Conservation (phyloP, 169 alveolate genomes). For the Plasmodium inui region DNA sequence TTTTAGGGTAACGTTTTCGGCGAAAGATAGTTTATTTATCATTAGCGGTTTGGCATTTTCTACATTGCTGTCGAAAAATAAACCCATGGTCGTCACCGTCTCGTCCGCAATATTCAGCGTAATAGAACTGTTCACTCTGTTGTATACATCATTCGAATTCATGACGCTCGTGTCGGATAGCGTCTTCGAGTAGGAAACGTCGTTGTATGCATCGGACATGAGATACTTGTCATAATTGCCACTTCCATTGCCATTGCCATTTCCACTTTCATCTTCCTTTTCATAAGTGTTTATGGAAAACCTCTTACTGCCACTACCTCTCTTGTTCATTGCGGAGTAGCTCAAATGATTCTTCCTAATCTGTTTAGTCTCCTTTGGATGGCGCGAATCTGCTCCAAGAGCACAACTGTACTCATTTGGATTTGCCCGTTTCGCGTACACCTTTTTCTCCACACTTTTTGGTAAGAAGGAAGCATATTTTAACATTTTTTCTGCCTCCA, state of each 20-base stretch:
- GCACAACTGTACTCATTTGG: conserved; percentile 12
- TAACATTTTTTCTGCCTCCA: not conserved
- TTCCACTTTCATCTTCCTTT: not conserved
- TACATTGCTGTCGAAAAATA: not conserved
- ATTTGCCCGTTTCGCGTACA: conserved; percentile 12
- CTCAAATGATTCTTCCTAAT: not conserved
- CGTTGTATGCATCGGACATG: not conserved
- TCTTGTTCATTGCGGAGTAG: not conserved
- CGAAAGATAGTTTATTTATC: conserved; percentile 6
- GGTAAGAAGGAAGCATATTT: conserved; percentile 33
- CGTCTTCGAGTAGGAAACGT: not conserved
- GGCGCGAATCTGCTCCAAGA: not conserved
- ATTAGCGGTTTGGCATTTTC: conserved; percentile 14
- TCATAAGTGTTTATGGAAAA: not conserved
- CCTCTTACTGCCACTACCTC: not conserved
- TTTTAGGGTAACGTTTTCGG: not conserved
- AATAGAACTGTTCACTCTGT: conserved; percentile 7
- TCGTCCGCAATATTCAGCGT: conserved; percentile 30
- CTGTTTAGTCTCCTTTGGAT: not conserved
- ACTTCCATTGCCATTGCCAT: not conserved
- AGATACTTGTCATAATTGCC: not conserved
- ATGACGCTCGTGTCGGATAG: not conserved
- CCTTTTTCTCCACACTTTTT: conserved; percentile 25
- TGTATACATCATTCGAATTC: not conserved
- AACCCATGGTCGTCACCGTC: conserved; percentile 25